Evolutionary conservation across 2,329 filamentous ascomycete genomes (phyloP), one percentile per base, ranked within the genome.

Genomic region (Botrytis fabae): DNA sequence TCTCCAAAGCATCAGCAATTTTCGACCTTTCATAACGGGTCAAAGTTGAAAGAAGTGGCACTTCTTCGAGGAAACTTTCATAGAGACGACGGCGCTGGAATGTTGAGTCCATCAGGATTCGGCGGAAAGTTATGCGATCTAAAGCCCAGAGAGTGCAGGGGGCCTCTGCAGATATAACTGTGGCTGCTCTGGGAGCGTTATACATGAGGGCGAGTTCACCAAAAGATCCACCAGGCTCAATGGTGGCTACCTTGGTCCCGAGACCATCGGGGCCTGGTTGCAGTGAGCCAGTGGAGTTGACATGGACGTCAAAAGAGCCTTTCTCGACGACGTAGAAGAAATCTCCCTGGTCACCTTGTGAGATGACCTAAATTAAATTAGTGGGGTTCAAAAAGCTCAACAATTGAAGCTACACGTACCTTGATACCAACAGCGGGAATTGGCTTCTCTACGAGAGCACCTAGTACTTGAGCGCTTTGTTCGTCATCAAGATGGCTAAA

Each of bases 141-240:
- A 99, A 87, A 32, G 94, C 94, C 96, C 96, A 99, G 16, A 99
- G 87, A 5, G 92, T 95, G 80, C 92, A 95, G 48, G 88, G 85
- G 4, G 91, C 82, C 79, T 97, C 93, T 20, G 92, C 90, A 44
- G 93, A 97, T 75, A 97, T 89, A 74, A 99, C 93, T 0, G 96
- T 98, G 5, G 96, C 96, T 60, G 96, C 96, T 80, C 96, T 93
- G 40, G 96, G 96, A 35, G 96, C 94, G 80, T 98, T 98, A 85
- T 99, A 98, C 96, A 99, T 98, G 79, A 99, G 87, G 20, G 96
- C 96, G 73, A 99, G 87, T 84, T 99, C 96, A 78, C 96, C 96
- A 82, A 99, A 99, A 6, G 94, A 97, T 75, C 95, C 95, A 68
- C 96, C 96, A 5, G 94, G 89, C 62, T 93, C 91, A 73, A 97